Evolutionary conservation across 2,329 filamentous ascomycete genomes (phyloP).

Genomic region (Knoxdaviesia proteae): DNA sequence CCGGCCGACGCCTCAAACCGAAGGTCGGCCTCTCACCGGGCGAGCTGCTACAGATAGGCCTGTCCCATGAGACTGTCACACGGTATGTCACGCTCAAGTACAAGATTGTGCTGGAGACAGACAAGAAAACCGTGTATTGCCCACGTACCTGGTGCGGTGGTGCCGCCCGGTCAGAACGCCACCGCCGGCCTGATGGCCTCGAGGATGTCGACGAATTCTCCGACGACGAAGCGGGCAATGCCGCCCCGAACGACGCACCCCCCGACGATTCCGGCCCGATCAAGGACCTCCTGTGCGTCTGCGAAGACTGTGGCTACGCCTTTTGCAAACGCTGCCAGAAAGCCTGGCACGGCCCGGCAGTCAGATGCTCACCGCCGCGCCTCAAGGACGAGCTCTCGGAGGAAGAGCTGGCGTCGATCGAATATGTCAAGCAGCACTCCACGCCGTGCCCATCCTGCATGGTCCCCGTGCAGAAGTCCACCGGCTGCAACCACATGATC

Average conservation of each 20-base stretch:
- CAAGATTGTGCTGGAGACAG: slow-evolving; percentile 77
- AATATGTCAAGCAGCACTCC: slow-evolving; percentile 65
- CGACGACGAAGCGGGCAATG: slow-evolving; percentile 10
- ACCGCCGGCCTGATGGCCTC: slow-evolving; percentile 48
- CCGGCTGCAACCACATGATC: slow-evolving; percentile 94
- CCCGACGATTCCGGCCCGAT: too few relatives aligned
- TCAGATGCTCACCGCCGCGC: slow-evolving; percentile 44
- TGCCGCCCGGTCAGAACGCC: slow-evolving; percentile 55
- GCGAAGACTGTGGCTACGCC: slow-evolving; percentile 72
- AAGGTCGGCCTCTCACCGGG: slow-evolving; percentile 58
- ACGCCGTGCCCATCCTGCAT: slow-evolving; percentile 78
- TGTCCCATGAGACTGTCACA: slow-evolving; percentile 51
- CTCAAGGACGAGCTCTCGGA: slow-evolving; percentile 51
- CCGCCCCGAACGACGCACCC: too few relatives aligned
- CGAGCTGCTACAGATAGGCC: slow-evolving; percentile 60
- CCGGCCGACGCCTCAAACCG: slow-evolving; percentile 22
- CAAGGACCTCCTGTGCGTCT: slow-evolving; percentile 50
- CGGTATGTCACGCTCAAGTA: slow-evolving; percentile 81
- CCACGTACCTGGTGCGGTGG: slow-evolving; percentile 85
- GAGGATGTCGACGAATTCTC: slow-evolving; percentile 33
- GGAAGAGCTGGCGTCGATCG: slow-evolving; percentile 70
- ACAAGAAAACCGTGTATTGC: slow-evolving; percentile 83
- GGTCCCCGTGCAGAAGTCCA: slow-evolving; percentile 69
- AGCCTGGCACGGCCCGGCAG: slow-evolving; percentile 85
- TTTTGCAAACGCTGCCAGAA: slow-evolving; percentile 54